phyloP scores from a whole-genome alignment of 2,329 filamentous ascomycete genomes.

The Dactylonectria macrodidyma region DNA sequence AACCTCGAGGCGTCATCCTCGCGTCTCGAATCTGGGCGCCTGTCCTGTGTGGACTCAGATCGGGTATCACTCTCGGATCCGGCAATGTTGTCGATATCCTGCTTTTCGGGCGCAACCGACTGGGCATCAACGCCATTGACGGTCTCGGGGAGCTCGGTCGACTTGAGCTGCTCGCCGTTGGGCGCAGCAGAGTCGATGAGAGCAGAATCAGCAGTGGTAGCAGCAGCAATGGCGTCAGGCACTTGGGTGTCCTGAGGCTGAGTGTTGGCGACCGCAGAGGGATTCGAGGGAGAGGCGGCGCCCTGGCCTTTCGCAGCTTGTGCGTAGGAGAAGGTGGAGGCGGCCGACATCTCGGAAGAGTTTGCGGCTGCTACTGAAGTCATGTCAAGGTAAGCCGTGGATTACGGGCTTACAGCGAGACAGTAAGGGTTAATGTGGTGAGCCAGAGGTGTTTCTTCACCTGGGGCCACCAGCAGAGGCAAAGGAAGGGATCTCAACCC shows the following conservation, averaged over 20 bases:
- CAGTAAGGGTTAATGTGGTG: conserved; percentile 35
- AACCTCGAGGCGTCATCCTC: conserved; percentile 57
- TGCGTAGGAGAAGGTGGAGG: conserved; percentile 88
- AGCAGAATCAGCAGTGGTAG: conserved; percentile 37
- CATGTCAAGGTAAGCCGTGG: conserved; percentile 46
- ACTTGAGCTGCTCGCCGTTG: conserved; percentile 45
- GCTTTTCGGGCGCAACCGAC: conserved; percentile 49
- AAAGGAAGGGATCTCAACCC: conserved; percentile 45
- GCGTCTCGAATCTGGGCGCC: conserved; percentile 52
- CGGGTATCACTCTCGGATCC: conserved; percentile 56
- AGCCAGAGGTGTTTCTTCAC: conserved; percentile 41
- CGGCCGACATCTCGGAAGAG: conserved; percentile 63
- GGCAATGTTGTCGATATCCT: conserved; percentile 52
- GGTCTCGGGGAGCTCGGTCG: conserved; percentile 44
- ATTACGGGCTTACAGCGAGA: conserved; percentile 37
- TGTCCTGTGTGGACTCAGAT: conserved; percentile 53
- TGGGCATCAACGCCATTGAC: conserved; percentile 42
- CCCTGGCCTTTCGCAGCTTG: conserved; percentile 91
- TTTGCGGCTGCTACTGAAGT: conserved; percentile 47
- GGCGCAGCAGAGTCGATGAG: conserved; percentile 46
- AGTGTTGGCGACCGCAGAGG: conserved; percentile 42
- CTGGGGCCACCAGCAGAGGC: conserved; percentile 32
- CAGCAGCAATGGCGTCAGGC: conserved; percentile 45
- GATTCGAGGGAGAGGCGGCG: conserved; percentile 51
- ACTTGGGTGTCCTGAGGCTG: conserved; percentile 49